phyloP scores from a whole-genome alignment of 2,329 filamentous ascomycete genomes.

The Verticillium klebahnii region DNA sequence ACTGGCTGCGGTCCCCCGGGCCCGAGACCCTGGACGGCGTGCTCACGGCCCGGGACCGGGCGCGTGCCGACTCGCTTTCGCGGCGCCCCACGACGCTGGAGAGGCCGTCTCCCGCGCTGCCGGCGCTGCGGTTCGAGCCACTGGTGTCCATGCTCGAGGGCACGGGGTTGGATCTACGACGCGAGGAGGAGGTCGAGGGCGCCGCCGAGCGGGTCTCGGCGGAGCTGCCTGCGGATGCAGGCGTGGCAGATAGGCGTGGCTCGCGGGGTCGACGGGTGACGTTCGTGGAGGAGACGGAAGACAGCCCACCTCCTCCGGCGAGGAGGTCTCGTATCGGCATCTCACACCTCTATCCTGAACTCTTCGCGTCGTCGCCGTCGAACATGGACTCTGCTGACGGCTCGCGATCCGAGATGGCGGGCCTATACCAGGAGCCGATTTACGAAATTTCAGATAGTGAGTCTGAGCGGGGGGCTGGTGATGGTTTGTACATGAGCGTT shows the following conservation, averaged over 20 bases:
- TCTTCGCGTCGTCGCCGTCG: background rate
- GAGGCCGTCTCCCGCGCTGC: background rate
- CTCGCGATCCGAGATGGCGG: background rate
- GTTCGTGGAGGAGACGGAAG: background rate
- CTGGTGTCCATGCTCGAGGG: background rate
- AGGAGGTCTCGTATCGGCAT: background rate
- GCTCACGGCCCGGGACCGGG: background rate
- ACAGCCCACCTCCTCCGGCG: too few species aligned
- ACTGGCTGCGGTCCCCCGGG: background rate
- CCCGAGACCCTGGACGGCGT: background rate
- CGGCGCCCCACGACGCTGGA: background rate
- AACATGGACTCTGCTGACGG: background rate
- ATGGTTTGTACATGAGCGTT: too few species aligned
- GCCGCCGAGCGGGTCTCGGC: background rate
- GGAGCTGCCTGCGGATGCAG: background rate
- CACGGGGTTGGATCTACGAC: background rate
- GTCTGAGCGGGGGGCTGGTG: background rate
- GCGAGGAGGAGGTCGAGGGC: background rate
- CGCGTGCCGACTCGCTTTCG: background rate
- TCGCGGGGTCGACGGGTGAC: background rate
- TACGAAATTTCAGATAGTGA: background rate
- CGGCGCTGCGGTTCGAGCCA: background rate
- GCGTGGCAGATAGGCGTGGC: background rate
- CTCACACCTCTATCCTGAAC: background rate
- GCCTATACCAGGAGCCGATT: background rate